Evolutionary conservation across 441 rosid genomes (phyloP).

Genomic region (Populus hybrid): DNA sequence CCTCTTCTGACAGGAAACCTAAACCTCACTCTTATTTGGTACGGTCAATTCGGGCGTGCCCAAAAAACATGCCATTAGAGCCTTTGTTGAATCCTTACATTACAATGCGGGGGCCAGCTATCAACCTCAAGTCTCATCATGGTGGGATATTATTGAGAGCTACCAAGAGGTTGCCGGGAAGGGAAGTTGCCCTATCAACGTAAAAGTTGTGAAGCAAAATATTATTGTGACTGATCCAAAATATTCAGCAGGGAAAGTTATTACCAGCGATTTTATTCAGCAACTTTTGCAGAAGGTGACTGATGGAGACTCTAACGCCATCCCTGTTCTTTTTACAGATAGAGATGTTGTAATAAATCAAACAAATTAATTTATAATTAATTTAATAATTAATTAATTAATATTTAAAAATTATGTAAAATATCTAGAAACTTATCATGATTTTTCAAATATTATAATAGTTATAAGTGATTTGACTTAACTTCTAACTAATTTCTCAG

Average conservation of each 20-base stretch:
- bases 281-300: constrained; percentile 24
- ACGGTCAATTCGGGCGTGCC: constrained; percentile 42
- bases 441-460: no score
- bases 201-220: constrained; percentile 36
- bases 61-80: constrained; percentile 40
- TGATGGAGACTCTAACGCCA: no score
- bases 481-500: no score
- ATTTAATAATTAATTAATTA: no score
- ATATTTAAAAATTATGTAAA: no score
- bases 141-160: constrained; percentile 69
- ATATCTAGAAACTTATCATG: no score
- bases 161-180: constrained; percentile 30
- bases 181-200: constrained; percentile 28
- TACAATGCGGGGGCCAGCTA: constrained; percentile 20
- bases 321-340: constrained; percentile 43
- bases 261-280: constrained; percentile 31
- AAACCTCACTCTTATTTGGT: constrained; percentile 54
- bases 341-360: not conserved
- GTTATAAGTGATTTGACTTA: no score
- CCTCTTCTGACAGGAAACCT: constrained; percentile 38
- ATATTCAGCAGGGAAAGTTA: constrained; percentile 39
- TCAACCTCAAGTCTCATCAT: constrained; percentile 45
- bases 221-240: constrained; percentile 26
- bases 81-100: constrained; percentile 53
- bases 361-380: no score